phyloP scores from a whole-genome alignment of 2,329 filamentous ascomycete genomes.

The Pseudomassariella vexata region DNA sequence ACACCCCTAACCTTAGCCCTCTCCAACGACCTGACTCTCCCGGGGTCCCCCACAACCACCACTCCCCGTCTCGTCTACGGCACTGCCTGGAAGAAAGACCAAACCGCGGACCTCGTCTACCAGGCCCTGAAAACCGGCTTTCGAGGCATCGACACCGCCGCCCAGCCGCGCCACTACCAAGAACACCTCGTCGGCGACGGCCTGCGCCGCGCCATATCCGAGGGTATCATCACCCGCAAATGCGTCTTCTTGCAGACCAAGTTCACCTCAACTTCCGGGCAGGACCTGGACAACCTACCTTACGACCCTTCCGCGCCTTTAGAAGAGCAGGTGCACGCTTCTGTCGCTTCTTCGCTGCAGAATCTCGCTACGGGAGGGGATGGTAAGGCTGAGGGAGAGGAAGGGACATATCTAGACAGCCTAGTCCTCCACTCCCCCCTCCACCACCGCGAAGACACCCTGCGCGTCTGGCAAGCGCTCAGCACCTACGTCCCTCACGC shows the following conservation, averaged over 20 bases:
- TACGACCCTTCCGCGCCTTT: conserved; percentile 56
- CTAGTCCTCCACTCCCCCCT: conserved; percentile 65
- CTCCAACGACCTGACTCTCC: conserved; percentile 11
- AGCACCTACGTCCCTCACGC: conserved; percentile 59
- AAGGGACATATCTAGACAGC: conserved; percentile 56
- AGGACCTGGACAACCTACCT: conserved; percentile 54
- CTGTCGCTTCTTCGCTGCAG: conserved; percentile 59
- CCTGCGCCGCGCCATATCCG: conserved; percentile 53
- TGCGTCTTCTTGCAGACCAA: conserved; percentile 80
- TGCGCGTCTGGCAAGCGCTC: conserved; percentile 61
- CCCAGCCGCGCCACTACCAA: conserved; percentile 72
- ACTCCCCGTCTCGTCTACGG: conserved; percentile 64
- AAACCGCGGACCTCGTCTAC: conserved; percentile 61
- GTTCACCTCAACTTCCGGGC: conserved; percentile 61
- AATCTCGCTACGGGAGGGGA: conserved; percentile 47
- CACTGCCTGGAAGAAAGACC: conserved; percentile 79
- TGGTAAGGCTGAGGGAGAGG: conserved; percentile 15
- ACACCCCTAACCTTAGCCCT: conserved; percentile 7
- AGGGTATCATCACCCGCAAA: conserved; percentile 50
- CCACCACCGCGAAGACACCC: conserved; percentile 37
- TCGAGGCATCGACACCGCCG: conserved; percentile 69
- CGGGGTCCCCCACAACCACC: conserved; percentile 15
- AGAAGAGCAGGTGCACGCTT: conserved; percentile 59
- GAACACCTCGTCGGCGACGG: conserved; percentile 66
- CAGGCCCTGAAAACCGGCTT: conserved; percentile 65